Percentiles rank a stretch among this genome's conserved stretches.
These are phyloP conservation scores for Saturnispora diversa DNA, from an alignment of 805 yeast genomes.

Conservation along the genomic window DNA sequence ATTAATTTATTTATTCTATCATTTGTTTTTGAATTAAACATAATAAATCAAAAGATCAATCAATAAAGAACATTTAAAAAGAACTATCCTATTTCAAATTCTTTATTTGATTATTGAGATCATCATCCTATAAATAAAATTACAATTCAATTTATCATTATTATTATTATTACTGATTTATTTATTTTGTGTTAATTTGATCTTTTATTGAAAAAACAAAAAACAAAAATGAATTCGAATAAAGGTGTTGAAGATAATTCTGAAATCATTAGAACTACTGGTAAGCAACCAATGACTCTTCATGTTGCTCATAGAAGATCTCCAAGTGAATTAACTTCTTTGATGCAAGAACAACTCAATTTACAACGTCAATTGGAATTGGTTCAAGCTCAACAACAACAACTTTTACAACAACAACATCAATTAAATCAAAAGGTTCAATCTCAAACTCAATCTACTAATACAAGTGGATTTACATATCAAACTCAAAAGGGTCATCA, in stretches of 20 bases:
- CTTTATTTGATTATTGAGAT: too few species aligned
- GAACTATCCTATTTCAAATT: too few species aligned
- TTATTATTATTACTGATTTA: too few species aligned
- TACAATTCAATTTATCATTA: too few species aligned
- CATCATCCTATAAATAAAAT: too few species aligned
- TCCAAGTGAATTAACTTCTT: constrained; percentile 87
- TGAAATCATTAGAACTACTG: constrained; percentile 28
- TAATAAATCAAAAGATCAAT: too few species aligned
- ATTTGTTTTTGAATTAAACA: too few species aligned
- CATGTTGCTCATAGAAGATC: constrained; percentile 96
- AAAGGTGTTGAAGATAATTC: not conserved
- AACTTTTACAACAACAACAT: constrained; percentile 64
- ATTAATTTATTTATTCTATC: too few species aligned
- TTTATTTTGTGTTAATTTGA: too few species aligned
- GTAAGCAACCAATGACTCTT: constrained; percentile 46
- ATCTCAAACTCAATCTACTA: constrained; percentile 13
- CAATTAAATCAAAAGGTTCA: constrained; percentile 29
- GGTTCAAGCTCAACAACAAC: constrained; percentile 90
- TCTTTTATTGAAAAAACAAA: not conserved
- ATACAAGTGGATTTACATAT: constrained; percentile 14
- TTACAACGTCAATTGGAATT: constrained; percentile 87
- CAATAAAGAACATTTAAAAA: too few species aligned
- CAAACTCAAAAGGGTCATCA: constrained; percentile 28
- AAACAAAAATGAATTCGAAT: constrained; percentile 1
- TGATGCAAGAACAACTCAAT: constrained; percentile 85